Base-by-base conservation (phyloP, 2,329 filamentous ascomycete species). In the Lachnellula subtilissima region DNA sequence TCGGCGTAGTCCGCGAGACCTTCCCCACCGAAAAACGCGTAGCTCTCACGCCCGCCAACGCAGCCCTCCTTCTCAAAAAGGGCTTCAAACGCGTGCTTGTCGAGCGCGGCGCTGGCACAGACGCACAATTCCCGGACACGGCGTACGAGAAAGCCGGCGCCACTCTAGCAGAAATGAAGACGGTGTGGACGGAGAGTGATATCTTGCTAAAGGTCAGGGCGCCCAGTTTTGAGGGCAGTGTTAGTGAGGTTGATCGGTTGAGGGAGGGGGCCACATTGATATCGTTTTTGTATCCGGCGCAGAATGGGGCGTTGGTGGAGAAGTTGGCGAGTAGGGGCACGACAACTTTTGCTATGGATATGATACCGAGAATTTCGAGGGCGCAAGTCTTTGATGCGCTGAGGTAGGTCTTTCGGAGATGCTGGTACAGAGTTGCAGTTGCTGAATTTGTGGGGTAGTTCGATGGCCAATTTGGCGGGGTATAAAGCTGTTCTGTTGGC, bases 391-490 rank as follows among this genome's bases (percentile, higher is more conserved):
- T 95, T 65, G 91, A 96, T 72, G 91, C 90, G 0, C 78, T 96
- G 54, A 82, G 67, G 65, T 68, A 60, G 45, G 64, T 57, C 17
- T 32, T 32, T 11, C 7, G 5, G 5, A 12, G 28, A 11, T 32
- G 28, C 5, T 2, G 3, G 5, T 46, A 15, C 3, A 52, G 2
- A 15, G 17, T 35, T 43, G 11, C 7, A 45, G 40, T 64, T 32
- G 39, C 55, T 63, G 49, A 60, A 54, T 48, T 56, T 39, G 36
- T 51, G 35, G 36, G 32, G 14, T 55, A 91, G 89, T 71, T 94
- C 89, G 9, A 96, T 96, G 91, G 91, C 91, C 58, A 96, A 96
- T 65, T 96, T 96, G 74, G 89, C 91, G 22, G 91, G 91, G 0
- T 96, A 96, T 75, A 96, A 95, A 72, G 91, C 91, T 42, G 89